Base-by-base conservation (phyloP, 495 filamentous ascomycete species). In the Aspergillus campestris region DNA sequence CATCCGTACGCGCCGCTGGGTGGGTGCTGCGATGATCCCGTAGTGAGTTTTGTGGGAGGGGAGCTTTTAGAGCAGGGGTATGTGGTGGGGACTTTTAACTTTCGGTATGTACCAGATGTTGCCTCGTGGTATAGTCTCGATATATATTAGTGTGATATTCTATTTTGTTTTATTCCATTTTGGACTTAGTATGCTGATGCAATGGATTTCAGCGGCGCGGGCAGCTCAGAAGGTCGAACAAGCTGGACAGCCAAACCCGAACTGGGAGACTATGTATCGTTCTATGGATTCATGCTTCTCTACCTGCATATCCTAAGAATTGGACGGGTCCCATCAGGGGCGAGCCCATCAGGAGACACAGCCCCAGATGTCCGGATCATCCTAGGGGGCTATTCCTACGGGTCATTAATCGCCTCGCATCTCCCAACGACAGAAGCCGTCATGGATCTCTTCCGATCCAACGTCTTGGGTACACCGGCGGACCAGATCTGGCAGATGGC, bases 1-100 rank as follows among this genome's bases (percentile, higher is more conserved):
- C 92, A 97, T 62, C 90, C 92, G 0, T 98, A 96, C 49, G 87
- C 89, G 13, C 78, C 85, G 0, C 68, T 97, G 6, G 92, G 92
- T 8, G 92, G 92, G 5, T 83, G 71, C 66, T 91, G 81, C 60
- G 85, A 96, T 58, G 89, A 97, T 51, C 74, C 75, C 0, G 73
- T 94, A 14, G 86, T 98, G 10, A 65, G 75, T 29, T 66, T 78
- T 15, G 59, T 86, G 9, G 77, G 75, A 1, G 60, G 61, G 3
- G 81, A 82, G 44, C 69, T 95, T 18, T 60, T 94, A 6, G 61
- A 71, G 5, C 56, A 69, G 18, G 88, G 86, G 12, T 91, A 76
- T 55, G 61, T 94, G 3, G 87, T 96, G 12, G 84, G 74, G 6
- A 94, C 87, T 1, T 96, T 97, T 61, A 96, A 98, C 57, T 95